Percentiles rank a stretch among this genome's conserved stretches.
These are phyloP conservation scores for Salix viminalis DNA, from an alignment of 345 rosid genomes.

Conservation along the genomic window DNA sequence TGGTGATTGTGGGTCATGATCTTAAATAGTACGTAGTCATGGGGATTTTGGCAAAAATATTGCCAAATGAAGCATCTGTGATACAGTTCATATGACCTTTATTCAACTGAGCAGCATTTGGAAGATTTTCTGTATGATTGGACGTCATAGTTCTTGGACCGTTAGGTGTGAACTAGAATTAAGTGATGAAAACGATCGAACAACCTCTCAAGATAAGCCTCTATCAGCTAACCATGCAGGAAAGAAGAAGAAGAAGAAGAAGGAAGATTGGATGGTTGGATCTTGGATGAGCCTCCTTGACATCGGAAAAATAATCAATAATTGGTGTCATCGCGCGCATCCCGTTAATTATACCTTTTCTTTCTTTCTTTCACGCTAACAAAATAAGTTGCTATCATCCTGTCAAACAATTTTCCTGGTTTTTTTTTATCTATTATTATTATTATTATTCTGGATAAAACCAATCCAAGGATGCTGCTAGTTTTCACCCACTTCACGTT, in stretches of 20 bases:
- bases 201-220: not conserved
- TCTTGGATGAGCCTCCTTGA: not conserved
- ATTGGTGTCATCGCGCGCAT: not conserved
- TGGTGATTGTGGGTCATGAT: conserved; percentile 8
- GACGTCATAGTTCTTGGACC: not conserved
- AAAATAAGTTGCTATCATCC: no score
- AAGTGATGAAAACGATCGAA: not conserved
- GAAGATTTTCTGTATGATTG: not conserved
- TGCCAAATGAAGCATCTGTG: not conserved
- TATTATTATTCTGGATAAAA: no score
- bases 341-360: not conserved
- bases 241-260: not conserved
- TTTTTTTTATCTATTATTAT: no score
- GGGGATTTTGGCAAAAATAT: not conserved
- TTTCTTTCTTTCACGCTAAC: not conserved
- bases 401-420: no score
- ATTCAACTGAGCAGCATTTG: not conserved
- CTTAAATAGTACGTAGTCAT: not conserved
- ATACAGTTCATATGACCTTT: not conserved
- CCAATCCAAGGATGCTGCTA: not conserved
- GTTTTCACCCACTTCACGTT: not conserved
- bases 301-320: not conserved
- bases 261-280: not conserved
- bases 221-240: not conserved
- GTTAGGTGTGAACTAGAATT: not conserved